phyloP scores from a whole-genome alignment of 495 filamentous ascomycete species.

The Geopyxis carbonaria region DNA sequence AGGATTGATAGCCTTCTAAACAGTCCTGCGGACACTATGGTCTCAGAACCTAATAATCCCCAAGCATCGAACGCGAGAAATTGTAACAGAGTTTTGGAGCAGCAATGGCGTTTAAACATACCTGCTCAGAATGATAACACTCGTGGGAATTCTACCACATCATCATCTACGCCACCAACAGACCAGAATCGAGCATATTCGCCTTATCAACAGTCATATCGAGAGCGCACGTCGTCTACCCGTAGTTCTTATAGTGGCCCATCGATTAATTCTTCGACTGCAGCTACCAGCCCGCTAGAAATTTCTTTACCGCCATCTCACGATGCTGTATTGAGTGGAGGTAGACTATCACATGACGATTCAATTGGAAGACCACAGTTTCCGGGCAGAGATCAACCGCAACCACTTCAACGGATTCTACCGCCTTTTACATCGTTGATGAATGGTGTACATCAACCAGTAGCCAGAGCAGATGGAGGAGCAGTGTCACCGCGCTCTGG shows the following conservation, averaged over 20 bases:
- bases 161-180: neutral
- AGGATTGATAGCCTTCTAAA: slow-evolving; percentile 7
- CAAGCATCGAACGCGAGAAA: neutral
- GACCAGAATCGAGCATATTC: neutral
- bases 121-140: no score
- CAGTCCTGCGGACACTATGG: neutral
- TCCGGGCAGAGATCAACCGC: neutral
- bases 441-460: neutral
- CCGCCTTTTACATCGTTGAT: slow-evolving; percentile 1
- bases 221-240: slow-evolving; percentile 7
- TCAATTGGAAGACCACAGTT: neutral
- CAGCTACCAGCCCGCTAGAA: slow-evolving; percentile 17
- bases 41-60: neutral
- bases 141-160: no score
- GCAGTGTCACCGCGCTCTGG: neutral
- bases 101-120: no score
- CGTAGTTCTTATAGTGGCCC: slow-evolving; percentile 20
- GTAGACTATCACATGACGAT: neutral
- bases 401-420: neutral
- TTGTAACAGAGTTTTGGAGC: neutral
- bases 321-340: neutral
- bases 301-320: slow-evolving; percentile 6
- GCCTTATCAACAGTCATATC: neutral
- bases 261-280: slow-evolving; percentile 17
- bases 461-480: neutral